Conservation (phyloP, 1,284 basidiomycete species). For the Pterulicium gracile region DNA sequence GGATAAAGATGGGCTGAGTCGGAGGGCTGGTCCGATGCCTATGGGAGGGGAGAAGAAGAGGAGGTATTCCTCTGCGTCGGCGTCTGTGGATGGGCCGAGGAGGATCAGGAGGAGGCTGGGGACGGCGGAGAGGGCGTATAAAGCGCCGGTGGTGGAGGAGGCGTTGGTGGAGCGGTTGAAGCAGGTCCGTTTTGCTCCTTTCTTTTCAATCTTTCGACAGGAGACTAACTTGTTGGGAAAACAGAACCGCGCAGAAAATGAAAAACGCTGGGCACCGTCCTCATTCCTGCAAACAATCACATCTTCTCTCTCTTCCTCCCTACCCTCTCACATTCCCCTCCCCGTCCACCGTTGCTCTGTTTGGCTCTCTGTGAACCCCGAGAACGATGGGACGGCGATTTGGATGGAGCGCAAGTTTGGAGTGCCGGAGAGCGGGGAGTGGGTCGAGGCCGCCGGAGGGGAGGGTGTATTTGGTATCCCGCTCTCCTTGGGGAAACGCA, state of each 20-base stretch:
- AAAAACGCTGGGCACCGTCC: slow-evolving; percentile 56
- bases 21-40: not conserved
- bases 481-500: no score
- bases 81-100: slow-evolving; percentile 8
- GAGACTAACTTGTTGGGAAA: slow-evolving; percentile 2
- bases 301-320: not conserved
- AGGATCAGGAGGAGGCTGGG: slow-evolving; percentile 7
- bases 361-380: slow-evolving; percentile 65
- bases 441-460: no score
- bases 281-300: slow-evolving; percentile 44
- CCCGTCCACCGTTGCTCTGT: no score
- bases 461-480: no score
- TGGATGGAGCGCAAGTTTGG: slow-evolving; percentile 68
- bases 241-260: slow-evolving; percentile 60
- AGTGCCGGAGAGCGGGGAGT: slow-evolving; percentile 48
- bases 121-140: slow-evolving; percentile 27
- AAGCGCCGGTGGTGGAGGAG: slow-evolving; percentile 46
- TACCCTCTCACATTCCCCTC: no score
- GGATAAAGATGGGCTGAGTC: slow-evolving; percentile 5
- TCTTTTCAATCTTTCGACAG: slow-evolving; percentile 13
- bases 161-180: slow-evolving; percentile 51
- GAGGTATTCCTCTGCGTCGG: not conserved
- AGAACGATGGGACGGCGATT: slow-evolving; percentile 62
- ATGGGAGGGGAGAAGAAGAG: not conserved
- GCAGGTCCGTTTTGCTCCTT: slow-evolving; percentile 35